Percentiles rank a stretch among this genome's conserved stretches.
Evolutionary conservation across 306 rosid species (phyloP).

Genomic region (Prunus salicina): DNA sequence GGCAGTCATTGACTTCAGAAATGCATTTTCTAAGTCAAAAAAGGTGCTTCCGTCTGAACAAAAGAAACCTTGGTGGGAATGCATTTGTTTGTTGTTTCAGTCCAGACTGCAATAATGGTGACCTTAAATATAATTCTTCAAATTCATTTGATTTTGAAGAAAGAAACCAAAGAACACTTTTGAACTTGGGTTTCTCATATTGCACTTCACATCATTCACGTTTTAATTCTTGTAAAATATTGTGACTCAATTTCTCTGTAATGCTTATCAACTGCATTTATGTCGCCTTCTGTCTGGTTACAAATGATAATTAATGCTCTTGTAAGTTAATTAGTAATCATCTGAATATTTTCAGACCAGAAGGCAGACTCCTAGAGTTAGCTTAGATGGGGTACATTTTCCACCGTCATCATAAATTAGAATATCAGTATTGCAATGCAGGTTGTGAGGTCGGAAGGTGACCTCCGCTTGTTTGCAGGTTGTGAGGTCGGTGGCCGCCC

Average conservation of each 20-base stretch:
- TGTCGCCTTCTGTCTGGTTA: too few relatives aligned
- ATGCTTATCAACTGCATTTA: not conserved
- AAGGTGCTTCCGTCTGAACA: too few relatives aligned
- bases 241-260: not conserved
- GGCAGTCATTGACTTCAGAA: slow-evolving; percentile 30
- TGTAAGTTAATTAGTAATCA: too few relatives aligned
- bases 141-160: slow-evolving; percentile 57
- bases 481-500: too few relatives aligned
- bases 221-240: not conserved
- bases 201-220: not conserved
- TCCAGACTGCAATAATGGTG: slow-evolving; percentile 32
- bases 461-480: too few relatives aligned
- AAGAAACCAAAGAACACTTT: slow-evolving; percentile 1
- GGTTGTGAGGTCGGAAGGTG: too few relatives aligned
- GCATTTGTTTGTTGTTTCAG: slow-evolving; percentile 25
- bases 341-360: too few relatives aligned
- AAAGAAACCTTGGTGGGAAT: slow-evolving; percentile 19
- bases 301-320: too few relatives aligned
- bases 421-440: too few relatives aligned
- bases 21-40: not conserved
- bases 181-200: slow-evolving; percentile 5
- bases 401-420: too few relatives aligned
- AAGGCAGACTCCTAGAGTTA: too few relatives aligned
- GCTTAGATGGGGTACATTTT: too few relatives aligned
- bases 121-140: slow-evolving; percentile 43